A percentile compares a stretch with the other conserved stretches of the same genome.
phyloP scores from a whole-genome alignment of 2,329 filamentous ascomycete species.

The Sodiomyces alkalinus region DNA sequence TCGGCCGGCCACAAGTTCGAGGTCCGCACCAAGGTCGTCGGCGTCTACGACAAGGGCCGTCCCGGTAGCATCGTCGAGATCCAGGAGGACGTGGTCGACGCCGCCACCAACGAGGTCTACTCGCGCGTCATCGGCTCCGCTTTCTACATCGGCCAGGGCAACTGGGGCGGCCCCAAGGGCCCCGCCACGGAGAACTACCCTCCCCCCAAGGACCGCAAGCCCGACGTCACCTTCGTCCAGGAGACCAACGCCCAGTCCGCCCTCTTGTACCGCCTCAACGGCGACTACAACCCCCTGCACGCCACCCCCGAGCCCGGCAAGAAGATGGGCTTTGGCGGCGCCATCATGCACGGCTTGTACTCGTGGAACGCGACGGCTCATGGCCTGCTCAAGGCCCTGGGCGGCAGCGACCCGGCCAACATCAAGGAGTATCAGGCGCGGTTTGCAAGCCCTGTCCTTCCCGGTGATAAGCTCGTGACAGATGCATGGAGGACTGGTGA shows the following conservation, averaged over 20 bases:
- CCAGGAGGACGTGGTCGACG: slow-evolving; percentile 63
- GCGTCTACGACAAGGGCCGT: slow-evolving; percentile 82
- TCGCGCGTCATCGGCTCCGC: slow-evolving; percentile 50
- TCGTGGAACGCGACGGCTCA: slow-evolving; percentile 73
- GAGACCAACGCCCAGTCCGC: slow-evolving; percentile 60
- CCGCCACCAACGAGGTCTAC: slow-evolving; percentile 53
- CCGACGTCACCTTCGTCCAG: slow-evolving; percentile 55
- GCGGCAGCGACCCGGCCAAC: slow-evolving; percentile 63
- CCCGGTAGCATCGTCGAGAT: slow-evolving; percentile 69
- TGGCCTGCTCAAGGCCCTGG: slow-evolving; percentile 56
- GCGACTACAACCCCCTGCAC: slow-evolving; percentile 89
- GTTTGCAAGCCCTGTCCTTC: slow-evolving; percentile 72
- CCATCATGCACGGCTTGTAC: slow-evolving; percentile 81
- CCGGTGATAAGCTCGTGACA: slow-evolving; percentile 67
- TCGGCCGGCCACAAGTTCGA: slow-evolving; percentile 63
- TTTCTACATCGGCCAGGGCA: slow-evolving; percentile 67
- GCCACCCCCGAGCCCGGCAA: slow-evolving; percentile 70
- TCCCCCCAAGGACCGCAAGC: slow-evolving; percentile 54
- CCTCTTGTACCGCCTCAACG: slow-evolving; percentile 70
- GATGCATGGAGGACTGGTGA: slow-evolving; percentile 65
- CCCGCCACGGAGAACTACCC: slow-evolving; percentile 66
- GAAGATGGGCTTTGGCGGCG: slow-evolving; percentile 83
- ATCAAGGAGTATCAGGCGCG: slow-evolving; percentile 79
- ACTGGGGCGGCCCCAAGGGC: slow-evolving; percentile 84
- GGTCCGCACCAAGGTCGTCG: slow-evolving; percentile 60